A percentile compares a stretch with the other conserved stretches of the same genome.
Evolutionary conservation across 345 rosid species (phyloP).

Genomic region (Eucalyptus dawsonii): DNA sequence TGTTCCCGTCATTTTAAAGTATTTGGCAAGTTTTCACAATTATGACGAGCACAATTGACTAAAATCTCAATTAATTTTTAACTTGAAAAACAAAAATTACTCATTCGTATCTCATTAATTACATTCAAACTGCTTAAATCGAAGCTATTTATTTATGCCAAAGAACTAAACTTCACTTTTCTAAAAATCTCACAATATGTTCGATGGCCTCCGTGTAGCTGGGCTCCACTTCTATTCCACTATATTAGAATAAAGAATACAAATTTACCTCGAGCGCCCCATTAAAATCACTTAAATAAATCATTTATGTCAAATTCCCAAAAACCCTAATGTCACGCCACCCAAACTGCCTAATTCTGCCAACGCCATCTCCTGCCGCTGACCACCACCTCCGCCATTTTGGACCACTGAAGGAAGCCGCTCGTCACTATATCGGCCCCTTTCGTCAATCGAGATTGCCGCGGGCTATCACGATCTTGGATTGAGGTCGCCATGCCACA

Average conservation of each 20-base stretch:
- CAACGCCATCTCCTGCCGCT: neutral
- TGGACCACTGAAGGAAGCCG: neutral
- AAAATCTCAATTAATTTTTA: neutral
- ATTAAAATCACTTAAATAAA: neutral
- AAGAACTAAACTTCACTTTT: neutral
- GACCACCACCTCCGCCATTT: neutral
- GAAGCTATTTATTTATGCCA: neutral
- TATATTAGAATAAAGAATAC: neutral
- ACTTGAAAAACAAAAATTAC: neutral
- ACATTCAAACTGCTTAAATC: neutral
- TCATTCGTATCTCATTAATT: fast-evolving
- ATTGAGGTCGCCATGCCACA: neutral
- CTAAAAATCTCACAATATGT: neutral
- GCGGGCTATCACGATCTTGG: neutral
- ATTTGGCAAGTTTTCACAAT: neutral
- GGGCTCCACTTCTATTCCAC: neutral
- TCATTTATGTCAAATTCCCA: neutral
- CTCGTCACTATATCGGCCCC: neutral
- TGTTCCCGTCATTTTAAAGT: neutral
- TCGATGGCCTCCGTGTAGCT: neutral
- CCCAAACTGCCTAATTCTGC: neutral
- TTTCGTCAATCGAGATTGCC: neutral
- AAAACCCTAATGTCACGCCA: neutral
- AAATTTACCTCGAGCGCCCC: neutral
- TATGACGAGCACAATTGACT: neutral